Evolutionary conservation across 176 grass and related monocot species (phyloP), one percentile per base, ranked within the genome.

Genomic region (Phyllostachys edulis): DNA sequence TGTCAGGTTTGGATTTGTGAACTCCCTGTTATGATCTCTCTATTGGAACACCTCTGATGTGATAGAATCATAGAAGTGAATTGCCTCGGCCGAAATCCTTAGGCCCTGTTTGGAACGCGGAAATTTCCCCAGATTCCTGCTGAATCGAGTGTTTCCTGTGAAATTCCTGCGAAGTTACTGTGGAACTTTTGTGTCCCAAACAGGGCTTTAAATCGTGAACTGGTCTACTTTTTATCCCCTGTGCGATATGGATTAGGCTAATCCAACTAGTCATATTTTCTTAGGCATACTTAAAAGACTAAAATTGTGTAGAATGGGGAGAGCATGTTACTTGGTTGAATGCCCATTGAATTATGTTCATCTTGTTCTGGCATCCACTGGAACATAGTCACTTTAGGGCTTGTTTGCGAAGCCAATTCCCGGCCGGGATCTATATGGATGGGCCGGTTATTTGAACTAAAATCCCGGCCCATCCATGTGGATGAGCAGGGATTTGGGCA

Each of bases 1-100:
- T 86, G 93, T 90, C 85, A 95, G 96, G 96, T 95, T 61, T 65
- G 42, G 29, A 36, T 85, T 91, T 73, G 17, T 74, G 37, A 70
- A 39, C 65, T 81, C 66, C 51, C 4, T 81, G 39, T 36, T 52
- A 57, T 45, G 14, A 63, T 49, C 9, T 45, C 59, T 18, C 40
- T 79, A 24, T 16, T 38, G 27, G 27, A 23, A 54, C 81, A 65
- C 0, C 12, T 67, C 60, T 20, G 6, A 44, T 84, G 63, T 24
- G 37, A 39, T 49, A 13, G 10, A 72, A 82, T 82, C 20, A 15
- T 67, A 10, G 4, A 86, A 38, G 24, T 49, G 27, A 37, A 36
- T 85, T 45, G 24, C 63, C 38, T 85, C 4, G 62, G 51, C 7
- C 62, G 84, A 78, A 78, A 61, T 41, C 29, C 40, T 17, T 85